These are phyloP conservation scores for Hippophae rhamnoides DNA, from an alignment of 306 rosid species.

Conservation along the genomic window DNA sequence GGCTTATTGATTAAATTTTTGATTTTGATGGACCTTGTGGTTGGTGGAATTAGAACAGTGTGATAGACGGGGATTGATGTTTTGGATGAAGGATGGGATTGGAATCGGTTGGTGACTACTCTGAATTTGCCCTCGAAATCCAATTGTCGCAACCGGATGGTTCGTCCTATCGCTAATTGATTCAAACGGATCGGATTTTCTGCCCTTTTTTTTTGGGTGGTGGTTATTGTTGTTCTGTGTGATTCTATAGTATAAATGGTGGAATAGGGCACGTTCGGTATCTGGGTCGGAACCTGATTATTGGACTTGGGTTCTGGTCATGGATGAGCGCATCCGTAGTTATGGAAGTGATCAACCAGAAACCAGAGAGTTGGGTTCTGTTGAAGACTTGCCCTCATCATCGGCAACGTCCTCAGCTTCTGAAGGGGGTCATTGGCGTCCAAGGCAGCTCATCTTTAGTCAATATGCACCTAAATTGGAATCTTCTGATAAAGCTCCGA, in stretches of 20 bases:
- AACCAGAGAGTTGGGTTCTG: conserved; percentile 19
- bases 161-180: conserved; percentile 11
- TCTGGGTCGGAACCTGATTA: conserved; percentile 37
- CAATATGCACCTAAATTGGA: conserved; percentile 32
- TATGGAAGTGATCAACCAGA: conserved; percentile 39
- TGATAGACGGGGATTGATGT: background rate
- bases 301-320: conserved; percentile 41
- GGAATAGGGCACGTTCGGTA: conserved; percentile 34
- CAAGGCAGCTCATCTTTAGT: conserved; percentile 47
- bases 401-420: conserved; percentile 19
- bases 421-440: conserved; percentile 37
- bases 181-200: background rate
- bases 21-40: conserved; percentile 19
- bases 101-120: conserved; percentile 60
- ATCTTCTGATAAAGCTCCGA: conserved; percentile 32
- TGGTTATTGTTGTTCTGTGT: conserved; percentile 7
- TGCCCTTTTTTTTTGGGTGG: background rate
- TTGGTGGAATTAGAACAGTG: conserved; percentile 16
- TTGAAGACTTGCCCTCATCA: conserved; percentile 14
- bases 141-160: conserved; percentile 6
- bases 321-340: conserved; percentile 59
- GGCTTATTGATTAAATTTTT: background rate
- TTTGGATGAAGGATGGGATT: conserved; percentile 58
- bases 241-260: conserved; percentile 23
- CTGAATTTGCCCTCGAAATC: conserved; percentile 5